Conservation (phyloP, 768 basidiomycete genomes). For the Scleroderma citrinum region DNA sequence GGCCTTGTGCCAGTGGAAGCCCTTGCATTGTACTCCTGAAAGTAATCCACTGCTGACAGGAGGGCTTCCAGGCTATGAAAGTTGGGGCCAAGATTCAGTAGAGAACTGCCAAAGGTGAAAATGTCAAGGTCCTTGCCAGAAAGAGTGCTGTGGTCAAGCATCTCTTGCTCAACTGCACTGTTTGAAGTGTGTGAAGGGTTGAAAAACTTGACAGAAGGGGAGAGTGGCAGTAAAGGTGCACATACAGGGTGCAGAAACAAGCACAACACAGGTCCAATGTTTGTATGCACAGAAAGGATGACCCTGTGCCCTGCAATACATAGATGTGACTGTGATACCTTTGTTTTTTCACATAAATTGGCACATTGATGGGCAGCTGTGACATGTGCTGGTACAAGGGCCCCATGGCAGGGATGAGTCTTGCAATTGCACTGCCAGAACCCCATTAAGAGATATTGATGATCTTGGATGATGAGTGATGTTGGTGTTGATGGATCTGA, state of each 20-base stretch:
- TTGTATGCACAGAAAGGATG: too few species aligned
- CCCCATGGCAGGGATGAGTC: too few species aligned
- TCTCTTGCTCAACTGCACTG: neutral
- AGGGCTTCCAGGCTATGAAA: constrained; percentile 1
- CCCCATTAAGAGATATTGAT: too few species aligned
- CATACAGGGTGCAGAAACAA: neutral
- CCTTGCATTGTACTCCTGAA: neutral
- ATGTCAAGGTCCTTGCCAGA: constrained; percentile 1
- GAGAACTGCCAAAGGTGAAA: neutral
- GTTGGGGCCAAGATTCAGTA: neutral
- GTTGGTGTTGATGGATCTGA: too few species aligned
- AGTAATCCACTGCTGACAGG: neutral
- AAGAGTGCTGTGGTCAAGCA: neutral
- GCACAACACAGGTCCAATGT: too few species aligned
- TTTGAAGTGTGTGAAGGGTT: neutral
- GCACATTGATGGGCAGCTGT: too few species aligned
- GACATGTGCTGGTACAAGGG: too few species aligned
- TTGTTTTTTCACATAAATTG: too few species aligned
- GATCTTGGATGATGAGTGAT: too few species aligned
- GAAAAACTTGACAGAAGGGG: neutral
- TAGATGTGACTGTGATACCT: too few species aligned
- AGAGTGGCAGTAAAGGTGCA: neutral
- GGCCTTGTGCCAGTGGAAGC: neutral
- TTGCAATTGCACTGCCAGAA: too few species aligned
- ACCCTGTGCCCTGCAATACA: too few species aligned